Evolutionary conservation across 441 rosid genomes (phyloP), one percentile per base, ranked within the genome.

Genomic region (Mallotus japonicus): DNA sequence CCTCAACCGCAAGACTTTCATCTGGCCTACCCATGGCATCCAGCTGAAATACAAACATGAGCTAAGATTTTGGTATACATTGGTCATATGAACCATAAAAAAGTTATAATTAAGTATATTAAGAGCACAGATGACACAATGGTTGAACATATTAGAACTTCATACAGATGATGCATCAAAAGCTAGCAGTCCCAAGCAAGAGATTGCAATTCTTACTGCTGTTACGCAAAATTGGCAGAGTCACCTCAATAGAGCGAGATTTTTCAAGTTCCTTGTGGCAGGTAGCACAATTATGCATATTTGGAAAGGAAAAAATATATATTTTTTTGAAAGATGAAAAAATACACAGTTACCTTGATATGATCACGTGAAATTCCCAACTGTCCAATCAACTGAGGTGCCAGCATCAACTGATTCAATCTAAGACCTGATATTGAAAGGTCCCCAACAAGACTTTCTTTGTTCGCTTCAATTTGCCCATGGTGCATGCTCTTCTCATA

Each of bases 21-120:
- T 95, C 99, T 64, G 98, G 88, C 84, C 98, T 85, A 65, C 99
- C 98, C 32, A 79, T 75, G 69, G 98, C 92, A 78, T 93, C 98
- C 86, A 95, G 79, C 99, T 95, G 88, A 82, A 84, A 53, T 70
- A 73, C 72, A 81, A 85, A 69, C 67, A 75, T 72, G 14, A 55
- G 51, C 54, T 55, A 13, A 62, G 68, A 34, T 59, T 65, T 55
- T 47, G 49, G 63, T 62, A 73, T 37, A 60, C 28, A 61, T 53
- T 53, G 49, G 22, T 13, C 0, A 73, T 59, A 8, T 44, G 13
- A 54, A 60, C 20, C n/a, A 55, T n/a, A 34, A 46, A 19, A 8
- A 14, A 20, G 69, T 56, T 70, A 67, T 3, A 68, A 15, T 65
- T 17, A 49, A 60, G 60, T 46, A 60, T 51, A 22, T 49, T 1